phyloP scores from a whole-genome alignment of 1,284 basidiomycete genomes.

The Ceratobasidium sp. region DNA sequence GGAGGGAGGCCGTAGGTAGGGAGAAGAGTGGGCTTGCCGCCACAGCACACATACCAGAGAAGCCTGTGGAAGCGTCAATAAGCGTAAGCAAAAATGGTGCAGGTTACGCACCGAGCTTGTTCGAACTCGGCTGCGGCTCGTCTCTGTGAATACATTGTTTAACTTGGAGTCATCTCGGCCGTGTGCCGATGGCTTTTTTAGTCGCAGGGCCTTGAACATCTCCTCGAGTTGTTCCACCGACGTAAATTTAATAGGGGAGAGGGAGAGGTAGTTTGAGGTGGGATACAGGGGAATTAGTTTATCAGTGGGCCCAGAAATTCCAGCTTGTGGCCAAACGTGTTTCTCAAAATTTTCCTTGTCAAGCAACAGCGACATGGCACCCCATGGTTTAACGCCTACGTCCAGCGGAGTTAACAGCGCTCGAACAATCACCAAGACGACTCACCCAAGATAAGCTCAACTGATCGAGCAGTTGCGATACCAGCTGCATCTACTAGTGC shows the following conservation, averaged over 20 bases:
- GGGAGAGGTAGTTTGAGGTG: background rate
- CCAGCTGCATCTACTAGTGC: background rate
- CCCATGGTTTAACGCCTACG: conserved; percentile 13
- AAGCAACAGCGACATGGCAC: conserved; percentile 28
- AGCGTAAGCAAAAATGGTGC: background rate
- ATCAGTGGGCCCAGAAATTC: background rate
- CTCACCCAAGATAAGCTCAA: conserved; percentile 33
- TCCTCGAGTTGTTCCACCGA: background rate
- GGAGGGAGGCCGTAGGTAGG: conserved; percentile 9
- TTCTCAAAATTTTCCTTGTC: too few relatives aligned
- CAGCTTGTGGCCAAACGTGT: background rate
- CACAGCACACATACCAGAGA: background rate
- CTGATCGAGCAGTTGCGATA: background rate
- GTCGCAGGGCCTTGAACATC: background rate
- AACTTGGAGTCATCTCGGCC: conserved; percentile 27
- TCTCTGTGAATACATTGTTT: background rate
- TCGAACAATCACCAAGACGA: background rate
- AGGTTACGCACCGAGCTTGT: conserved; percentile 24
- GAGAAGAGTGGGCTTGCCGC: conserved; percentile 1
- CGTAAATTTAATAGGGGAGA: conserved; percentile 28
- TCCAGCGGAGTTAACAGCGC: background rate
- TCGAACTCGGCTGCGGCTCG: conserved; percentile 16
- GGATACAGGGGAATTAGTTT: conserved; percentile 5
- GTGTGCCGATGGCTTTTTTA: background rate
- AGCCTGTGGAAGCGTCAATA: too few relatives aligned